These are phyloP conservation scores for Herpetomonas samuelpessoai DNA, from an alignment of 208 protist species.

Conservation along the genomic window DNA sequence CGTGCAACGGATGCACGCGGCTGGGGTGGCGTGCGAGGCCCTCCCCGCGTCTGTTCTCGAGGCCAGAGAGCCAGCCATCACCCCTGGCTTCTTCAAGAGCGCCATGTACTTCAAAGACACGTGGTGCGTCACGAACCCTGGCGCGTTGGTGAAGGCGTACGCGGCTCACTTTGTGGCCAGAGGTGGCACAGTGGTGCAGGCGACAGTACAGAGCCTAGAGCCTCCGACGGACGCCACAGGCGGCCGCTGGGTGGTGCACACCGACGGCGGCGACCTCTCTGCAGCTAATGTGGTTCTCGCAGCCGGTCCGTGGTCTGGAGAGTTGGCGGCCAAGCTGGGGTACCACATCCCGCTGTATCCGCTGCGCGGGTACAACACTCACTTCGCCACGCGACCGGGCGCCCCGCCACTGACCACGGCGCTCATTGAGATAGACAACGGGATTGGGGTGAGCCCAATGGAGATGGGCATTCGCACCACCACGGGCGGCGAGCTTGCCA, in stretches of 20 bases:
- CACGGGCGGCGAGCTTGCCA: constrained; percentile 24
- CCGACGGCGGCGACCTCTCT: constrained; percentile 7
- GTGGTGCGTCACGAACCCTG: constrained; percentile 13
- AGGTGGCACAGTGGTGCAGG: constrained; percentile 14
- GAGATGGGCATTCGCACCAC: constrained; percentile 19
- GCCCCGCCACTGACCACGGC: constrained; percentile 12
- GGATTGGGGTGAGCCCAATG: constrained; percentile 20
- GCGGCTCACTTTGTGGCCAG: constrained; percentile 14
- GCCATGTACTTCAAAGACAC: constrained; percentile 18
- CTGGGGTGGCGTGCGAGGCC: not conserved
- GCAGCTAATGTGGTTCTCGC: constrained; percentile 21
- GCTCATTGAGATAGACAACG: constrained; percentile 22
- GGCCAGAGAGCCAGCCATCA: constrained; percentile 2
- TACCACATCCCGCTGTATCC: constrained; percentile 25
- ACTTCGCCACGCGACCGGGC: constrained; percentile 12
- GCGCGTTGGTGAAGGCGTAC: constrained; percentile 16
- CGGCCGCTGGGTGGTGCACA: constrained; percentile 3
- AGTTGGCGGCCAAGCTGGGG: constrained; percentile 15
- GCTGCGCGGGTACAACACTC: constrained; percentile 31
- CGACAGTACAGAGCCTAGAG: constrained; percentile 11
- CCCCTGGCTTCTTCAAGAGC: not conserved
- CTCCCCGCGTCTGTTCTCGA: not conserved
- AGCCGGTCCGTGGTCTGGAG: constrained; percentile 19
- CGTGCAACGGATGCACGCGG: not conserved
- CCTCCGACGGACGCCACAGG: not conserved